Evolutionary conservation across 208 protist genomes (phyloP).

Genomic region (Crithidia sp.): DNA sequence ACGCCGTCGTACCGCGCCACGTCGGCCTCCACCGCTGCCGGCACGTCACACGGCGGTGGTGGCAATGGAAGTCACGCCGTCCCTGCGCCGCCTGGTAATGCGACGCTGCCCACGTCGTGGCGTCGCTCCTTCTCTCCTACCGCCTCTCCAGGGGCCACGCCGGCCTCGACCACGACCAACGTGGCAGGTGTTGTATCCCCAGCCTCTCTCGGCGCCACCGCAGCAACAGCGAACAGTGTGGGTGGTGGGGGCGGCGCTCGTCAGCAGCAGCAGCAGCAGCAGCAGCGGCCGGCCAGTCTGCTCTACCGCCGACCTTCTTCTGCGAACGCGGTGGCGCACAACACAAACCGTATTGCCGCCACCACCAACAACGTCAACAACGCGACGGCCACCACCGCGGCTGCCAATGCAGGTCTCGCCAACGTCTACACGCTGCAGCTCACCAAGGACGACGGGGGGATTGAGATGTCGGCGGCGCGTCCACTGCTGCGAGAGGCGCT

Average conservation of each 20-base stretch:
- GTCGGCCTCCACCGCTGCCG: neutral
- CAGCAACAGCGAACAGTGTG: neutral
- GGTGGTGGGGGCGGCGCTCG: neutral
- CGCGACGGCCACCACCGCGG: neutral
- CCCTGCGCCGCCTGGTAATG: neutral
- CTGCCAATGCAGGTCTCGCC: neutral
- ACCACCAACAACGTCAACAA: neutral
- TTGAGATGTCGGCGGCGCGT: constrained; percentile 75
- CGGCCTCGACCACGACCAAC: neutral
- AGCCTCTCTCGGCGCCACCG: neutral
- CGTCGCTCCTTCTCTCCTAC: constrained; percentile 7
- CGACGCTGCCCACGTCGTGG: constrained; percentile 1
- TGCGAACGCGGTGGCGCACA: neutral
- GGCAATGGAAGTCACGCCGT: neutral
- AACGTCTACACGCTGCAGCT: constrained; percentile 69
- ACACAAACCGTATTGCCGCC: neutral
- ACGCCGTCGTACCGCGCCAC: constrained; percentile 12
- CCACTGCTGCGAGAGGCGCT: constrained; percentile 47
- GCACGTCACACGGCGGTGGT: too few relatives aligned
- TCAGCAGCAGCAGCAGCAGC: neutral
- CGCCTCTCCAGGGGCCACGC: neutral
- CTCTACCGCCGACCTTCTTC: constrained; percentile 20
- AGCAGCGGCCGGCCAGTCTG: constrained; percentile 19
- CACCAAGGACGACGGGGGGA: constrained; percentile 73
- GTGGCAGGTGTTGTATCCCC: neutral